These are phyloP conservation scores for Paramecium sexaurelia DNA, from an alignment of 73 alveolate genomes.

Conservation along the genomic window DNA sequence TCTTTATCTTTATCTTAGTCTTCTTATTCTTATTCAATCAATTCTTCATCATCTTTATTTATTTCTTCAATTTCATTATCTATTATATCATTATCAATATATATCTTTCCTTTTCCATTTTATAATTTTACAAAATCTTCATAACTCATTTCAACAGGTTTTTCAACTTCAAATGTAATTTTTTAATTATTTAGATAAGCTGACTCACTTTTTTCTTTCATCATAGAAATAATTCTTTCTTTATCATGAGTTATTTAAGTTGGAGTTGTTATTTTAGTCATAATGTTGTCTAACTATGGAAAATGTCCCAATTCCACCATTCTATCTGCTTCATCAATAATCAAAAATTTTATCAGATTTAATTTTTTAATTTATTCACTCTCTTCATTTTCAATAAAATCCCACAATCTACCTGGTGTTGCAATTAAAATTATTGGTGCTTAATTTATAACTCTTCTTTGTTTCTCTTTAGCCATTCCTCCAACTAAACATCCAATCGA, in stretches of 20 bases:
- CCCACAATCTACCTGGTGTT: slow-evolving; percentile 99
- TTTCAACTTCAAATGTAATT: slow-evolving; percentile 72
- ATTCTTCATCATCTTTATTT: slow-evolving; percentile 69
- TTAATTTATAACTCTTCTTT: slow-evolving; percentile 87
- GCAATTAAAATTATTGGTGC: slow-evolving; percentile 93
- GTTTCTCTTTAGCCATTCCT: slow-evolving; percentile 95
- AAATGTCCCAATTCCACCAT: slow-evolving; percentile 98
- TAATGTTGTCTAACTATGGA: slow-evolving; percentile 86
- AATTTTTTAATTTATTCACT: slow-evolving; percentile 78
- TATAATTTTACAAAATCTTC: slow-evolving; percentile 69
- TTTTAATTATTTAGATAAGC: slow-evolving; percentile 63
- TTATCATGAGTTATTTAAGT: slow-evolving; percentile 48
- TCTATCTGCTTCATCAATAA: slow-evolving; percentile 98
- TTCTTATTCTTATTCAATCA: slow-evolving; percentile 55
- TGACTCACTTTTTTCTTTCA: slow-evolving; percentile 67
- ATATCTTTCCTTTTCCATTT: slow-evolving; percentile 70
- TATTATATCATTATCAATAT: slow-evolving; percentile 64
- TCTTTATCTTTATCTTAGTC: slow-evolving; percentile 59
- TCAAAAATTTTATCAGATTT: slow-evolving; percentile 80
- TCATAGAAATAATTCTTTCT: slow-evolving; percentile 71
- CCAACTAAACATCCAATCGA: slow-evolving; percentile 89
- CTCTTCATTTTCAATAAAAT: slow-evolving; percentile 90
- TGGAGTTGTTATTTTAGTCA: slow-evolving; percentile 71
- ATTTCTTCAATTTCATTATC: slow-evolving; percentile 59
- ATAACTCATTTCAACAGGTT: slow-evolving; percentile 65